phyloP scores from a whole-genome alignment of 371 early-diverging fungal species.

The Apophysomyces elegans region DNA sequence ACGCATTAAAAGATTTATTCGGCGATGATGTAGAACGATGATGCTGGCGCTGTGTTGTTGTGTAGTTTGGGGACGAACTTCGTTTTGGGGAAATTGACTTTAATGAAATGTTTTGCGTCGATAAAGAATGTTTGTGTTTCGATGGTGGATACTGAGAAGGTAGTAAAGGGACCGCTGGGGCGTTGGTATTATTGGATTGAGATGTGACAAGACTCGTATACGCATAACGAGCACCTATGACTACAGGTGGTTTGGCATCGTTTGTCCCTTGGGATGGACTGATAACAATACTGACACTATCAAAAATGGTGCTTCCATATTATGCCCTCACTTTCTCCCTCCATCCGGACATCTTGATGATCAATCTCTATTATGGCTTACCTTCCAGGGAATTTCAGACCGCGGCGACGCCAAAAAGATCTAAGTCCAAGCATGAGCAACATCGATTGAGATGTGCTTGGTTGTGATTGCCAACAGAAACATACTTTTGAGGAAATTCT shows the following conservation, averaged over 20 bases:
- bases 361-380: slow-evolving; percentile 19
- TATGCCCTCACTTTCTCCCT: slow-evolving; percentile 12
- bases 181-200: slow-evolving; percentile 3
- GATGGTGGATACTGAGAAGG: slow-evolving; percentile 21
- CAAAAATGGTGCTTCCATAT: slow-evolving; percentile 3
- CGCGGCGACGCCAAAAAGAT: slow-evolving; percentile 53
- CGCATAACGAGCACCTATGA: slow-evolving; percentile 49
- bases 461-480: slow-evolving; percentile 1
- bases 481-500: slow-evolving; percentile 11
- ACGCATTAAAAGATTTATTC: slow-evolving; percentile 49
- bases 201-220: slow-evolving; percentile 44
- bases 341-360: background rate
- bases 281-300: slow-evolving; percentile 43
- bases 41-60: slow-evolving; percentile 20
- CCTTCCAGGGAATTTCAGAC: slow-evolving; percentile 53
- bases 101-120: background rate
- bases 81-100: slow-evolving; percentile 13
- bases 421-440: slow-evolving; percentile 23
- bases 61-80: slow-evolving; percentile 10
- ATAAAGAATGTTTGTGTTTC: slow-evolving; percentile 7
- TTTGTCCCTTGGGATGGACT: slow-evolving; percentile 15
- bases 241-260: slow-evolving; percentile 21
- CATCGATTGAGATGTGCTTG: background rate
- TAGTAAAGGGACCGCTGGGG: slow-evolving; percentile 11
- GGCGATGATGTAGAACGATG: slow-evolving; percentile 38